Evolutionary conservation across 768 basidiomycete species (phyloP).

Genomic region (Panaeolus papilionaceus): DNA sequence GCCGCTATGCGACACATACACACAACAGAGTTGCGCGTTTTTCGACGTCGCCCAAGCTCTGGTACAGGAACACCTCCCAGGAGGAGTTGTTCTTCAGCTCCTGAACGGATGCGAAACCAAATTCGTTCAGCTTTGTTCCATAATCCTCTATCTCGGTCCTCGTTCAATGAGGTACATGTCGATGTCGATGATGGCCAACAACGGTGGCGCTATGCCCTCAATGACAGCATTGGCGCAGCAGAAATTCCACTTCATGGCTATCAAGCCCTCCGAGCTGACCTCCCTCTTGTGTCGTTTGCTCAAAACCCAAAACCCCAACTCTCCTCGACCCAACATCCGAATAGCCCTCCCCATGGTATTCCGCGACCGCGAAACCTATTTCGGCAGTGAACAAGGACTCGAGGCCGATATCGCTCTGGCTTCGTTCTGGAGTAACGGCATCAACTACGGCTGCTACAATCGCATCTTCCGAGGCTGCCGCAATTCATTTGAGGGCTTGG

Average conservation of each 20-base stretch:
- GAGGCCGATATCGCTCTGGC: not conserved
- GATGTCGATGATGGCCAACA: not conserved
- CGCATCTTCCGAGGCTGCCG: not conserved
- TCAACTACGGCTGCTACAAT: conserved; percentile 2
- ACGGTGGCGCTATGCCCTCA: not conserved
- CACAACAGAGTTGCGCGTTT: not conserved
- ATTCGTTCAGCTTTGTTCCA: not conserved
- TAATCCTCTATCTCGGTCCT: conserved; percentile 4
- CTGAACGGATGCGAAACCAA: not conserved
- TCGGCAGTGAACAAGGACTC: not conserved
- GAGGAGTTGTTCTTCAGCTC: not conserved
- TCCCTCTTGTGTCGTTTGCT: not conserved
- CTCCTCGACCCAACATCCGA: not conserved
- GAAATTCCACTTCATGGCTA: not conserved
- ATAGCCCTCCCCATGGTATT: not conserved
- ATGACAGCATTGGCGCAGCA: not conserved
- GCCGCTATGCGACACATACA: not conserved
- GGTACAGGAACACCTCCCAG: not conserved
- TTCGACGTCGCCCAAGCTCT: not conserved
- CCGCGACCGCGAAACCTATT: not conserved
- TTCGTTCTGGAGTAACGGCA: not conserved
- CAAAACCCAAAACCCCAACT: not conserved
- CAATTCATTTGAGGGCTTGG: not conserved
- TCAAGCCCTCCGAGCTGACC: not conserved
- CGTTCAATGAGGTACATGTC: not conserved